Conservation (phyloP, 2,329 filamentous ascomycete genomes). For the Cercospora sesami region DNA sequence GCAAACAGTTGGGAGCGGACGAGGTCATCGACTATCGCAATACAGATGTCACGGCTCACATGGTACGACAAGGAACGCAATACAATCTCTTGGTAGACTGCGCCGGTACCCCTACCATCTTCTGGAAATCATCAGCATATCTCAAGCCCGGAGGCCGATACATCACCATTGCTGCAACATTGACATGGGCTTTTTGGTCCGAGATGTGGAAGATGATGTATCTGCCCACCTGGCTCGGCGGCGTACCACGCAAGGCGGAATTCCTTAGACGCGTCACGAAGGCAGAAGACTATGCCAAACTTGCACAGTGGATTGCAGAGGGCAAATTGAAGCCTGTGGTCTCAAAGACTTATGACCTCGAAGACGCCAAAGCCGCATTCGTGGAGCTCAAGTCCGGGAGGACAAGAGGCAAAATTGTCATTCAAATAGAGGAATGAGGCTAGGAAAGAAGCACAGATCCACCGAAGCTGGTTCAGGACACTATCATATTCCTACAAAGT, state of each 20-base stretch:
- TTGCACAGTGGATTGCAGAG: conserved; percentile 59
- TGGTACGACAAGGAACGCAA: conserved; percentile 49
- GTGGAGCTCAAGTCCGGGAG: conserved; percentile 58
- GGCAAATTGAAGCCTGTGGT: conserved; percentile 60
- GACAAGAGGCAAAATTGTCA: conserved; percentile 61
- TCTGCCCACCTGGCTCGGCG: conserved; percentile 54
- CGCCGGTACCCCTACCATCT: conserved; percentile 55
- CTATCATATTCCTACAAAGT: neutral
- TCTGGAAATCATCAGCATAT: conserved; percentile 55
- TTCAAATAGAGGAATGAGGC: conserved; percentile 31
- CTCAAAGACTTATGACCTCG: conserved; percentile 57
- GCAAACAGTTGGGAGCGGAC: conserved; percentile 61
- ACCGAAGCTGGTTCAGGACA: neutral
- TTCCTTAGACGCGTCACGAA: conserved; percentile 43
- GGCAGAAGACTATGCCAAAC: conserved; percentile 49
- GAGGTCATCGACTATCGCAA: conserved; percentile 62
- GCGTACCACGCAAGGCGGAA: conserved; percentile 36
- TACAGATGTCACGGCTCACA: conserved; percentile 48
- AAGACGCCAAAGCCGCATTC: conserved; percentile 59
- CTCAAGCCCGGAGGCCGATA: conserved; percentile 53
- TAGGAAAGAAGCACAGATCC: neutral
- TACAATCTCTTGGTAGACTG: conserved; percentile 61
- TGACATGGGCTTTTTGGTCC: conserved; percentile 42
- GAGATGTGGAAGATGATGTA: conserved; percentile 36
- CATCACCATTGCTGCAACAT: conserved; percentile 47